Evolutionary conservation across 2,329 filamentous ascomycete species (phyloP).

Genomic region (Phaeosphaeria sp.): DNA sequence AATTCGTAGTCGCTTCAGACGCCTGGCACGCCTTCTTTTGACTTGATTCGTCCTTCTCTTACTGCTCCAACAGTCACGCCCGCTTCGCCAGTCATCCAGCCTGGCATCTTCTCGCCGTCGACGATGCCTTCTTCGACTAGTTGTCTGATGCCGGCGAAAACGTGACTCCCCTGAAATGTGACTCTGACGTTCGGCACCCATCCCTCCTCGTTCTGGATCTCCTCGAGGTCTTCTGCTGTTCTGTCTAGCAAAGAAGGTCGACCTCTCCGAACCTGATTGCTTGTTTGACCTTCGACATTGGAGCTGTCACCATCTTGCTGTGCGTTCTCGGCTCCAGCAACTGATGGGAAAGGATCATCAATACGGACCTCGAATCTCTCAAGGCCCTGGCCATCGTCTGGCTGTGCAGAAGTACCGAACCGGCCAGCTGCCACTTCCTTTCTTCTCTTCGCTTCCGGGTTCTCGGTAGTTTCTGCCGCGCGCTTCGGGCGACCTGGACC

Average conservation of each 20-base stretch:
- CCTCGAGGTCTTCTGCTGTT: constrained; percentile 38
- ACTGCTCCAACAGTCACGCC: constrained; percentile 78
- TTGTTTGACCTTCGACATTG: constrained; percentile 18
- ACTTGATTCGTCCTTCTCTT: constrained; percentile 66
- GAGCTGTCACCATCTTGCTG: constrained; percentile 24
- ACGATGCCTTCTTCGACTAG: constrained; percentile 79
- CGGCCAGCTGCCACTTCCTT: constrained; percentile 69
- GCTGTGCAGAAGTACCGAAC: constrained; percentile 66
- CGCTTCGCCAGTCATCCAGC: constrained; percentile 90
- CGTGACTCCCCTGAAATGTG: constrained; percentile 76
- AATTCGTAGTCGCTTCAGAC: constrained; percentile 16
- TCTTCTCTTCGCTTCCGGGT: constrained; percentile 61
- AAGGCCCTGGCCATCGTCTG: constrained; percentile 48
- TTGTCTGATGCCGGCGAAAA: constrained; percentile 80
- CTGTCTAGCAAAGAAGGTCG: constrained; percentile 44
- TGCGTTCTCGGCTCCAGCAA: constrained; percentile 6
- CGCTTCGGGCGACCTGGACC: constrained; percentile 38
- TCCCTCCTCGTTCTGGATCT: constrained; percentile 28
- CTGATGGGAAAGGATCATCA: constrained; percentile 52
- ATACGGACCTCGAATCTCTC: constrained; percentile 60
- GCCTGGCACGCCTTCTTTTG: constrained; percentile 34
- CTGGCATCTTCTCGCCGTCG: constrained; percentile 80
- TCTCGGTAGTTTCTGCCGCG: constrained; percentile 30
- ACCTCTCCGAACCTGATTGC: constrained; percentile 31
- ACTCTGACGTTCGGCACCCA: constrained; percentile 70